Conservation (phyloP, 306 rosid species). For the Macrotyloma uniflorum region DNA sequence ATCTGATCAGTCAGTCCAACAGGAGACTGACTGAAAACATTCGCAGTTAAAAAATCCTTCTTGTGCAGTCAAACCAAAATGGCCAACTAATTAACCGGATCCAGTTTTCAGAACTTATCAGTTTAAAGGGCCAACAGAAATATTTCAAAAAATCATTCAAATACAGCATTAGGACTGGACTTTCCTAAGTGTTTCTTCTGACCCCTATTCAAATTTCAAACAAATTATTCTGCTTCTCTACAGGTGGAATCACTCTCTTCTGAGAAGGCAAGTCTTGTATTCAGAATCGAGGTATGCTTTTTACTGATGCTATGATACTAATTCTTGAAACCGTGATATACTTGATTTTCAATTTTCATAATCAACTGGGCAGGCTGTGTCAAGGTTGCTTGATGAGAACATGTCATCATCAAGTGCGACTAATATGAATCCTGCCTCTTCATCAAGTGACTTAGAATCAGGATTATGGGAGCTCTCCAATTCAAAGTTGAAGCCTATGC, state of each 20-base stretch:
- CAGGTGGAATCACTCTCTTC: constrained; percentile 98
- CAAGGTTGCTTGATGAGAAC: constrained; percentile 82
- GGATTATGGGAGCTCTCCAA: constrained; percentile 69
- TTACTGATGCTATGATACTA: constrained; percentile 19
- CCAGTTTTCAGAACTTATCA: constrained; percentile 12
- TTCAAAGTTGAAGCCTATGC: constrained; percentile 68
- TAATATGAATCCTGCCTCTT: constrained; percentile 45
- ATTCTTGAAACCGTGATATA: neutral
- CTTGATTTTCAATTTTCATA: constrained; percentile 22
- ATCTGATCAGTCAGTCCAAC: constrained; percentile 21
- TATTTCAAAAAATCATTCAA: neutral
- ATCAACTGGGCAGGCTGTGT: constrained; percentile 59
- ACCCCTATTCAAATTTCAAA: constrained; percentile 22
- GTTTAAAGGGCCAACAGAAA: neutral
- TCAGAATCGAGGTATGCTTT: constrained; percentile 82
- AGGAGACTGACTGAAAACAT: constrained; percentile 10
- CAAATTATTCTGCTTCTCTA: constrained; percentile 40
- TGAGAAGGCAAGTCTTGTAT: constrained; percentile 80
- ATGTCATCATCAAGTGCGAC: constrained; percentile 45
- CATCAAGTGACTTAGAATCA: constrained; percentile 74
- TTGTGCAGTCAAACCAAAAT: constrained; percentile 12
- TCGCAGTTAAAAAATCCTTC: constrained; percentile 5
- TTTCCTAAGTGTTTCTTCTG: constrained; percentile 16
- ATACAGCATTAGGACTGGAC: neutral
- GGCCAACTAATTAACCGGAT: neutral